Evolutionary conservation across 2,329 filamentous ascomycete species (phyloP).

Genomic region (Fusarium tanahbumbuense): DNA sequence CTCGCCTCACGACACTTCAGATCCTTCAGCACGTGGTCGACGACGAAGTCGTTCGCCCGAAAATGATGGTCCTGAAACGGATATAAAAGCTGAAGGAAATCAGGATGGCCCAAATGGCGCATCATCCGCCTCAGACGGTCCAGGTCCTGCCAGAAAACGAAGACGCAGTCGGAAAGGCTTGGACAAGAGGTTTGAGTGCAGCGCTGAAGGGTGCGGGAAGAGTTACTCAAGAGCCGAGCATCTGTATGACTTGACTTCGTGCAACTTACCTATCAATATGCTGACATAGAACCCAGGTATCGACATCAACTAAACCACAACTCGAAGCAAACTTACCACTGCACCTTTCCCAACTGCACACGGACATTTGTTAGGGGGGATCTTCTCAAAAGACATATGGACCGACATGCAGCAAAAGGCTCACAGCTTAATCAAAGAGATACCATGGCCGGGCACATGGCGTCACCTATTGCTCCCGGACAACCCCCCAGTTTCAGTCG

Average conservation of each 20-base stretch:
- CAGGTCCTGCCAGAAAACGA: conserved; percentile 72
- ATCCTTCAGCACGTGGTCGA: conserved; percentile 52
- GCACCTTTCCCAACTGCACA: conserved; percentile 90
- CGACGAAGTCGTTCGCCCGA: conserved; percentile 57
- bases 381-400: conserved; percentile 85
- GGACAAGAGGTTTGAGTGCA: conserved; percentile 87
- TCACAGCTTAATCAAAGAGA: conserved; percentile 82
- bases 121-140: conserved; percentile 66
- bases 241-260: conserved; percentile 68
- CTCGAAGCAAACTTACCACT: conserved; percentile 94
- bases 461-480: conserved; percentile 56
- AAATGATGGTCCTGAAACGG: conserved; percentile 56
- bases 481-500: conserved; percentile 63
- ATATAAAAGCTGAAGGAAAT: conserved; percentile 53
- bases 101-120: conserved; percentile 53
- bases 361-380: conserved; percentile 94
- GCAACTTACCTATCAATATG: not conserved
- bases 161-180: conserved; percentile 80
- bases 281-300: conserved; percentile 62
- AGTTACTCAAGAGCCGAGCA: conserved; percentile 97
- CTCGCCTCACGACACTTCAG: conserved; percentile 50
- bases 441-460: conserved; percentile 53
- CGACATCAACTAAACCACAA: conserved; percentile 96
- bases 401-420: conserved; percentile 82
- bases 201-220: conserved; percentile 89